These are phyloP conservation scores for Trichomonas tenax DNA, from an alignment of 208 protist species.

Conservation along the genomic window DNA sequence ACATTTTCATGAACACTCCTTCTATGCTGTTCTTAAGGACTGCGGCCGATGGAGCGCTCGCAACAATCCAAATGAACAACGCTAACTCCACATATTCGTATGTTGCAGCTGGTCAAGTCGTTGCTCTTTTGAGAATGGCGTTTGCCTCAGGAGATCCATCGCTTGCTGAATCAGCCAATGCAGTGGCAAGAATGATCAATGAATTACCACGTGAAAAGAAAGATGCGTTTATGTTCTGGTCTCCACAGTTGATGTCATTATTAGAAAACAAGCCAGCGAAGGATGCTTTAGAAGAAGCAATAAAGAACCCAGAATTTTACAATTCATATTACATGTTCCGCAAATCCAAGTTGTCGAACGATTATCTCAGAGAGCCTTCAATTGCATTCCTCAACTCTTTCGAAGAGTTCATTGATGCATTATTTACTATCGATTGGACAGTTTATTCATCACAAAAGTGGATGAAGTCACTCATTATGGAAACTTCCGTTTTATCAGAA, in stretches of 20 bases:
- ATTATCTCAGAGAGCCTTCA: not conserved
- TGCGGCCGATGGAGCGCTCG: not conserved
- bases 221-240: not conserved
- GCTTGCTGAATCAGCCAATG: not conserved
- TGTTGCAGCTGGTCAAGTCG: not conserved
- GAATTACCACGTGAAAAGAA: not conserved
- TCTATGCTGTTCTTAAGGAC: not conserved
- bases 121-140: not conserved
- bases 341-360: not conserved
- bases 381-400: not conserved
- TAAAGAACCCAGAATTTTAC: not conserved
- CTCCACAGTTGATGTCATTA: not conserved
- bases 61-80: not conserved
- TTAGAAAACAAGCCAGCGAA: not conserved
- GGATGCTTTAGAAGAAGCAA: not conserved
- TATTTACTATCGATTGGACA: not conserved
- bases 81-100: not conserved
- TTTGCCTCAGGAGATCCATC: not conserved
- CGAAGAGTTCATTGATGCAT: not conserved
- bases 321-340: not conserved
- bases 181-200: not conserved
- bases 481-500: not conserved
- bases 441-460: not conserved
- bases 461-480: not conserved
- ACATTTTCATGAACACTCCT: not conserved